Percentiles rank a stretch among this genome's conserved stretches.
These are phyloP conservation scores for Chaetomiaceae sp. DNA, from an alignment of 2,329 filamentous ascomycete species.

Conservation along the genomic window DNA sequence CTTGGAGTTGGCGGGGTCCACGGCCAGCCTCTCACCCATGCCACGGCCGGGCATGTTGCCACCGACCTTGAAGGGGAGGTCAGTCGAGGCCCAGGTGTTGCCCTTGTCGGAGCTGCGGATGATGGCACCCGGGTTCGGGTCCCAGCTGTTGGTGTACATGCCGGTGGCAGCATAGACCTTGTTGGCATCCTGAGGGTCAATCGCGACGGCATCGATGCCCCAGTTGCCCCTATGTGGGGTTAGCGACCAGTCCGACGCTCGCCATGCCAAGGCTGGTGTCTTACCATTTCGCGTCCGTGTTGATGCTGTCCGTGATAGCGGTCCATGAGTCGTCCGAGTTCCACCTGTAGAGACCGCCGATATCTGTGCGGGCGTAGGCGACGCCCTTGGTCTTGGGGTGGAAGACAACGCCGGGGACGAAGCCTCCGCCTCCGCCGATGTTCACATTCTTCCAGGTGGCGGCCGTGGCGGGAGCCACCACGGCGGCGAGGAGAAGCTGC, in stretches of 20 bases:
- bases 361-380: slow-evolving; percentile 53
- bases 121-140: slow-evolving; percentile 51
- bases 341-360: slow-evolving; percentile 52
- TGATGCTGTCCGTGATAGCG: slow-evolving; percentile 44
- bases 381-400: slow-evolving; percentile 47
- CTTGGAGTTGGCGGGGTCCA: slow-evolving; percentile 53
- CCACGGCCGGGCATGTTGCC: slow-evolving; percentile 59
- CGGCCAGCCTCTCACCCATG: slow-evolving; percentile 53
- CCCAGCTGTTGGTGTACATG: slow-evolving; percentile 57
- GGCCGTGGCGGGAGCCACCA: slow-evolving; percentile 24
- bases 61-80: slow-evolving; percentile 54
- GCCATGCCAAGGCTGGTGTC: not conserved
- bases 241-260: not conserved
- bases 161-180: slow-evolving; percentile 50
- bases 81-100: slow-evolving; percentile 44
- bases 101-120: slow-evolving; percentile 51
- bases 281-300: slow-evolving; percentile 42
- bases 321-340: slow-evolving; percentile 54
- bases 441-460: slow-evolving; percentile 31
- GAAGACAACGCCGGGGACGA: slow-evolving; percentile 53
- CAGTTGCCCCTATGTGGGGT: slow-evolving; percentile 43
- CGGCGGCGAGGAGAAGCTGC: slow-evolving; percentile 27
- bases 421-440: slow-evolving; percentile 54
- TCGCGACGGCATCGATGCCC: slow-evolving; percentile 53
- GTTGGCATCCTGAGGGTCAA: slow-evolving; percentile 48